Evolutionary conservation across 2,329 filamentous ascomycete genomes (phyloP).

Genomic region (Colletotrichum lentis): DNA sequence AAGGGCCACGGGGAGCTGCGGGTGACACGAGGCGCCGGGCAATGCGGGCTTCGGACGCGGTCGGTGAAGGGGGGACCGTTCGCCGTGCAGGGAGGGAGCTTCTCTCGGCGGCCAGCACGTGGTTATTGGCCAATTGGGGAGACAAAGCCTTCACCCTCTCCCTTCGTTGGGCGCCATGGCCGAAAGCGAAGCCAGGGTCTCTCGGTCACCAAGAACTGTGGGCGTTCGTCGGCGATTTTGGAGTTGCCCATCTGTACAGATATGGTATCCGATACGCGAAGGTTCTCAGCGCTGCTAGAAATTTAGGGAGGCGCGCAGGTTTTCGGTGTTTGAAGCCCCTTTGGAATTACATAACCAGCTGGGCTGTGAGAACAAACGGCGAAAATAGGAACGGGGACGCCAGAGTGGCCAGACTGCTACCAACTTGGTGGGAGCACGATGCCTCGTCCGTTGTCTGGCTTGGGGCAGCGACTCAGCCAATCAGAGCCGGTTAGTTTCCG

Average conservation of each 20-base stretch:
- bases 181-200: not conserved
- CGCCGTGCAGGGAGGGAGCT: not conserved
- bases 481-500: not conserved
- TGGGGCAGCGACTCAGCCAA: constrained; percentile 2
- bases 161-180: not conserved
- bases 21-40: not conserved
- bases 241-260: not conserved
- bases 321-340: constrained; percentile 33
- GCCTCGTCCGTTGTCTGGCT: constrained; percentile 17
- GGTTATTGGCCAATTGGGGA: not conserved
- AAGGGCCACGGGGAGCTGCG: not conserved
- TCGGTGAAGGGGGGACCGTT: constrained; percentile 12
- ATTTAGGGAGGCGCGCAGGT: constrained; percentile 2
- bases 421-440: not conserved
- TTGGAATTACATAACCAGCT: constrained; percentile 13
- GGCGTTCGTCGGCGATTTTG: constrained; percentile 23
- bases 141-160: not conserved
- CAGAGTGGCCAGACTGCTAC: constrained; percentile 26
- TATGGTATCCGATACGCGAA: constrained; percentile 11
- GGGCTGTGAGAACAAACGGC: constrained; percentile 30
- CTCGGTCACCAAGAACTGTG: not conserved
- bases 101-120: not conserved
- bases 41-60: not conserved
- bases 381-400: constrained; percentile 33
- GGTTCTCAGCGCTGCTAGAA: not conserved